phyloP scores from a whole-genome alignment of 2,329 filamentous ascomycete species.

The Pseudopyrenochaeta lycopersici region DNA sequence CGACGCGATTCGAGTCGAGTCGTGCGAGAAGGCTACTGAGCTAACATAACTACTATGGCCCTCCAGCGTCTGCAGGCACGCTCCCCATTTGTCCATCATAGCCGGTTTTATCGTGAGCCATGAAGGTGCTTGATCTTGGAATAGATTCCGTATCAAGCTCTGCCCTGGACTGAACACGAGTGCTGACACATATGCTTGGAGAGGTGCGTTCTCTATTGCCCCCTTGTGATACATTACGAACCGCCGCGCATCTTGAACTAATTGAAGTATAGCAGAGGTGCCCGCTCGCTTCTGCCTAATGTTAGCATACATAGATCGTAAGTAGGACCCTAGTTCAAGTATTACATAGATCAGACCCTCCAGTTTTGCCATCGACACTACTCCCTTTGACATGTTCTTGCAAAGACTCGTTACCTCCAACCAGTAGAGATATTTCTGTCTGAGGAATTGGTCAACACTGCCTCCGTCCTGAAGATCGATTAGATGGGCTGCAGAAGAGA shows the following conservation, averaged over 20 bases:
- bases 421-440: background rate
- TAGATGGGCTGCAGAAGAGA: too few species aligned
- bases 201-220: slow-evolving; percentile 7
- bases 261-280: too few species aligned
- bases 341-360: too few species aligned
- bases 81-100: slow-evolving; percentile 11
- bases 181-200: slow-evolving; percentile 34
- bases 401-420: background rate
- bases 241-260: background rate
- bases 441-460: slow-evolving; percentile 8
- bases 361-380: slow-evolving; percentile 7
- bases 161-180: slow-evolving; percentile 29
- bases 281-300: too few species aligned
- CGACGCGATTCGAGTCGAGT: too few species aligned
- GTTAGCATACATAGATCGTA: background rate
- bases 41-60: too few species aligned
- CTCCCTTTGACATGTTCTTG: slow-evolving; percentile 6
- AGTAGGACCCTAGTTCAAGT: background rate
- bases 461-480: background rate
- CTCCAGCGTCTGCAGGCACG: too few species aligned
- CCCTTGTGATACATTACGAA: background rate
- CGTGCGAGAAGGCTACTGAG: too few species aligned
- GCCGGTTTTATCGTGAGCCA: slow-evolving; percentile 16
- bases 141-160: slow-evolving; percentile 21
- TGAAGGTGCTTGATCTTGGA: slow-evolving; percentile 23